Percentiles rank a stretch among this genome's conserved stretches.
Conservation (phyloP, 225 moss, liverwort and hornwort genomes). For the Straminergon stramineum region DNA sequence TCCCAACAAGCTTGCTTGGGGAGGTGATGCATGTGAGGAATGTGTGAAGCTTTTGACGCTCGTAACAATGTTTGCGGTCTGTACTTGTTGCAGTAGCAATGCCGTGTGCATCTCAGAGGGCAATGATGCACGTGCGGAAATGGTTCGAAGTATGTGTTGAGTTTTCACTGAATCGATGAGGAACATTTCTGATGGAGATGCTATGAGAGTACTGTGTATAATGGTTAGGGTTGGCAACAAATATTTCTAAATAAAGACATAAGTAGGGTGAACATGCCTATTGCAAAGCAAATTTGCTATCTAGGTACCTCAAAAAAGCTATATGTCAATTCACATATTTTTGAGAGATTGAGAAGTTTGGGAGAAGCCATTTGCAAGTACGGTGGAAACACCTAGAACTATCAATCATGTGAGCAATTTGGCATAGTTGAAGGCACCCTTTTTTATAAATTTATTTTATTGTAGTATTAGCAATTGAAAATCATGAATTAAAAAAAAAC, state of each 20-base stretch:
- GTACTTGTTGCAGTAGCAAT: background rate
- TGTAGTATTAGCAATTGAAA: too few species aligned
- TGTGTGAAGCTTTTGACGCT: background rate
- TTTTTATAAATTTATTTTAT: too few species aligned
- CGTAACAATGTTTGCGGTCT: accelerated
- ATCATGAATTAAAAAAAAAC: too few species aligned
- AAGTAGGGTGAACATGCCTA: too few species aligned
- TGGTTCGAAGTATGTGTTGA: background rate
- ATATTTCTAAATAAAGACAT: background rate
- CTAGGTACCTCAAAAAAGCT: too few species aligned
- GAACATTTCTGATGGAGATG: background rate
- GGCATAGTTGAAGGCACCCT: too few species aligned
- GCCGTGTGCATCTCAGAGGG: background rate
- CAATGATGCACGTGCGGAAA: background rate
- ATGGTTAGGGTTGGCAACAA: background rate
- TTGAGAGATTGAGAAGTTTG: too few species aligned
- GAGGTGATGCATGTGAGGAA: background rate
- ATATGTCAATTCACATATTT: too few species aligned
- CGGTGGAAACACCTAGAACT: too few species aligned
- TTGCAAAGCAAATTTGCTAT: too few species aligned
- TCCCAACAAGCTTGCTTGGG: background rate
- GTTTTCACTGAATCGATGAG: background rate
- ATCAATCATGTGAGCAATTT: too few species aligned
- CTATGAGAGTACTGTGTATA: accelerated
- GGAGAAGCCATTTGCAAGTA: too few species aligned